These are phyloP conservation scores for Psilocybe tampanensis DNA, from an alignment of 768 basidiomycete genomes.

Conservation along the genomic window DNA sequence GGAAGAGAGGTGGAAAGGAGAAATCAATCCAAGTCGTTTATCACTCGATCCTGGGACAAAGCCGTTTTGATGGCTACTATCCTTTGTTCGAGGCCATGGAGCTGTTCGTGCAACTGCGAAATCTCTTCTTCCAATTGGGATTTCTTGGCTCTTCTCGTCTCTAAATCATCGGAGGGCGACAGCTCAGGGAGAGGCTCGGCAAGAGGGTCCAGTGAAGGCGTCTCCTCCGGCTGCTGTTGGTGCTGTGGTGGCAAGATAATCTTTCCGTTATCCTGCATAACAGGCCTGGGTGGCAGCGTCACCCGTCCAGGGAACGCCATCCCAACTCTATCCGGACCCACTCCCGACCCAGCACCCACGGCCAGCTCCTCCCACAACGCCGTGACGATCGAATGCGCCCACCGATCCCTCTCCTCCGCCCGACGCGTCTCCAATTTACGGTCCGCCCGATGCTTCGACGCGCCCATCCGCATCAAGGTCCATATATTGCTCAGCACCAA, in stretches of 20 bases:
- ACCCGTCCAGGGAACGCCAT: constrained; percentile 8
- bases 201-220: not conserved
- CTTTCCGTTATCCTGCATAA: not conserved
- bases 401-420: constrained; percentile 71
- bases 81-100: constrained; percentile 63
- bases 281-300: not conserved
- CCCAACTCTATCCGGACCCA: not conserved
- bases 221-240: constrained; percentile 1
- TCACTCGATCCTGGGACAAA: constrained; percentile 19
- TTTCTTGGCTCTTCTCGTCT: not conserved
- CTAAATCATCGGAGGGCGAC: not conserved
- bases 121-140: constrained; percentile 44
- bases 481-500: constrained; percentile 82
- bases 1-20: not conserved
- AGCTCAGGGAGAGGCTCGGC: not conserved
- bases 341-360: constrained; percentile 35
- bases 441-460: constrained; percentile 40
- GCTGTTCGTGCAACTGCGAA: constrained; percentile 43
- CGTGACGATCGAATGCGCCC: constrained; percentile 72
- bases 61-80: constrained; percentile 49
- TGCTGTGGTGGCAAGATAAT: constrained; percentile 7
- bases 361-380: constrained; percentile 75
- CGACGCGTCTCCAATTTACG: constrained; percentile 52
- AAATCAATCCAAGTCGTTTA: constrained; percentile 25
- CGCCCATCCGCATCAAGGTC: constrained; percentile 49